Percentiles rank a stretch among this genome's conserved stretches.
phyloP scores from a whole-genome alignment of 179 eudicot genomes.

The Carnegiea gigantea region DNA sequence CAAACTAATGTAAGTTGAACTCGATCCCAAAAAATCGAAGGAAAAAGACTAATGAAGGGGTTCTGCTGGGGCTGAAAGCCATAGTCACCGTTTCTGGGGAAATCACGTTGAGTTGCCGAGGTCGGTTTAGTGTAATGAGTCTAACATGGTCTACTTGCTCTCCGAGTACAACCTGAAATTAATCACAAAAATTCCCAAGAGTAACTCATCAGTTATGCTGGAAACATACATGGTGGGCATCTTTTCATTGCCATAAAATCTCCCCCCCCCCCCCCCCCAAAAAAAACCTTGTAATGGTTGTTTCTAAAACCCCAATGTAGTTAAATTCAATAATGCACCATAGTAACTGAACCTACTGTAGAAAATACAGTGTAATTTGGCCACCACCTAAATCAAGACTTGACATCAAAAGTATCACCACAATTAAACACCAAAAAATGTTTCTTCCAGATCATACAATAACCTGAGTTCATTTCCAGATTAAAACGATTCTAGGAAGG shows the following conservation, averaged over 20 bases:
- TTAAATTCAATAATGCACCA: background rate
- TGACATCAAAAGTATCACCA: background rate
- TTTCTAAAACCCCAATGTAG: background rate
- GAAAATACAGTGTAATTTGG: too few species aligned
- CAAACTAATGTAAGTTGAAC: conserved; percentile 10
- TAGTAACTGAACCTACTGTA: background rate
- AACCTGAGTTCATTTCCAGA: background rate
- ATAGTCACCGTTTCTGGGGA: conserved; percentile 67
- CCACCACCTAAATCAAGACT: background rate
- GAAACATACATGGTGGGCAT: background rate
- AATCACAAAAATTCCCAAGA: background rate
- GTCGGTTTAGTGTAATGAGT: conserved; percentile 75
- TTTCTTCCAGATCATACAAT: background rate
- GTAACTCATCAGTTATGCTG: background rate
- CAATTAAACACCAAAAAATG: background rate
- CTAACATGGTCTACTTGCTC: conserved; percentile 68
- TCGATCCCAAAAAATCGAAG: background rate
- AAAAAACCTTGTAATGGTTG: background rate
- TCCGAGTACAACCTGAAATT: conserved; percentile 67
- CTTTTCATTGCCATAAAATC: background rate
- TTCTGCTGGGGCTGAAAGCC: background rate
- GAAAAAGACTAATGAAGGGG: background rate
- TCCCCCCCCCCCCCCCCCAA: background rate
- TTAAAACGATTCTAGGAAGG: background rate
- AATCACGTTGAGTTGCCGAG: conserved; percentile 85